These are phyloP conservation scores for Coemansia sp. DNA, from an alignment of 192 early-diverging fungal species.

Conservation along the genomic window DNA sequence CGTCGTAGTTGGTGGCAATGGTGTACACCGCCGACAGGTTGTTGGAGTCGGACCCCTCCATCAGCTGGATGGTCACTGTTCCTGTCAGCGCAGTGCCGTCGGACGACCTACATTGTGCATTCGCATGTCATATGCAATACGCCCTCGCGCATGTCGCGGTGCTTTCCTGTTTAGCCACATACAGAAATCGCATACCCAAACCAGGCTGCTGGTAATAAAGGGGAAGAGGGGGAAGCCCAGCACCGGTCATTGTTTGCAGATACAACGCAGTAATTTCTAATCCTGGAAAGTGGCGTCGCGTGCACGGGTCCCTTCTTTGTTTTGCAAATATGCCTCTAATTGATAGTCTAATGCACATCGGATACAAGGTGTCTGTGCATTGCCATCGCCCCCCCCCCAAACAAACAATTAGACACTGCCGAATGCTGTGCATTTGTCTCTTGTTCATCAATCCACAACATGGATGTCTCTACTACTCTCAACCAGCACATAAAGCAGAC, in stretches of 20 bases:
- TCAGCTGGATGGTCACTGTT: constrained; percentile 45
- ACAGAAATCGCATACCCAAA: no score
- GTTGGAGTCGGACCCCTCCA: constrained; percentile 47
- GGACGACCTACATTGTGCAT: constrained; percentile 32
- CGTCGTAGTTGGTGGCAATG: constrained; percentile 24
- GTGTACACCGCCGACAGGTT: constrained; percentile 31
- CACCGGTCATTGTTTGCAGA: background rate
- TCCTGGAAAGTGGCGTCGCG: no score
- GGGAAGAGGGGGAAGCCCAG: background rate
- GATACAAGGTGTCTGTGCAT: background rate
- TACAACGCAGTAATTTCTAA: no score
- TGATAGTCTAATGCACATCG: no score
- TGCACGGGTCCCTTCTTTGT: background rate
- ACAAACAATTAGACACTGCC: background rate
- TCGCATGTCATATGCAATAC: no score
- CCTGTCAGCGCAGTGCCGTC: constrained; percentile 40
- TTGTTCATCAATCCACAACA: no score
- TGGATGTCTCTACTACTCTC: no score
- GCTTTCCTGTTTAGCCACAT: background rate
- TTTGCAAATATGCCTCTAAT: background rate
- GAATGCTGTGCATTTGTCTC: background rate
- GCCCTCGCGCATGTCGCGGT: no score
- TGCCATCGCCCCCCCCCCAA: background rate
- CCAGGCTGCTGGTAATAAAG: background rate
- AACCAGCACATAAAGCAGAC: no score